These are phyloP conservation scores for Quercus suber DNA, from an alignment of 306 rosid species.

Conservation along the genomic window DNA sequence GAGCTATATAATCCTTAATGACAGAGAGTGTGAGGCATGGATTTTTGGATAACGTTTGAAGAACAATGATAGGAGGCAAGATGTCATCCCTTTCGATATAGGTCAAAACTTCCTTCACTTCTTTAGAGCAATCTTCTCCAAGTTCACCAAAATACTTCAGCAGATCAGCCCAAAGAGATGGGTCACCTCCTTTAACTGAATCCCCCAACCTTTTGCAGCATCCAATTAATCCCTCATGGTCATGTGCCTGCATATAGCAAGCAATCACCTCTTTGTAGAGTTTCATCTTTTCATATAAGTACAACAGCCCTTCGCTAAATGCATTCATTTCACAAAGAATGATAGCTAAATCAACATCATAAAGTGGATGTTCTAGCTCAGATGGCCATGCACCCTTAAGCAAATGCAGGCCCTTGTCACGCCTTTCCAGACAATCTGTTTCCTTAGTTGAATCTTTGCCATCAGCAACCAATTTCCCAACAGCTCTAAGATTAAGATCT, in stretches of 20 bases:
- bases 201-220: constrained; percentile 95
- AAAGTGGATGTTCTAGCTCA: constrained; percentile 80
- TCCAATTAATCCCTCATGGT: constrained; percentile 83
- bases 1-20: constrained; percentile 89
- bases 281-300: constrained; percentile 95
- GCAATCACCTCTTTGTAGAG: constrained; percentile 93
- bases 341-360: constrained; percentile 90
- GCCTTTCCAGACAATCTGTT: constrained; percentile 54
- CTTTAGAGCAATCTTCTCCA: constrained; percentile 97
- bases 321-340: constrained; percentile 94
- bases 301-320: constrained; percentile 76
- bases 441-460: constrained; percentile 39
- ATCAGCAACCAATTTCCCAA: constrained; percentile 40
- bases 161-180: constrained; percentile 94
- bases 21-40: constrained; percentile 93
- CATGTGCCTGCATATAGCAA: constrained; percentile 96
- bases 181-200: constrained; percentile 91
- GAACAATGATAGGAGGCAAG: constrained; percentile 92
- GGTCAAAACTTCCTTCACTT: constrained; percentile 92
- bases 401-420: constrained; percentile 62
- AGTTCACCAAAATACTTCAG: constrained; percentile 97
- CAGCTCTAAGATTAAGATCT: constrained; percentile 34
- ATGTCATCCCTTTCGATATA: constrained; percentile 92
- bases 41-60: constrained; percentile 84
- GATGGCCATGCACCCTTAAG: constrained; percentile 82